These are phyloP conservation scores for Beauveria scarabaeidicola DNA, from an alignment of 2,329 filamentous ascomycete genomes.

Conservation along the genomic window DNA sequence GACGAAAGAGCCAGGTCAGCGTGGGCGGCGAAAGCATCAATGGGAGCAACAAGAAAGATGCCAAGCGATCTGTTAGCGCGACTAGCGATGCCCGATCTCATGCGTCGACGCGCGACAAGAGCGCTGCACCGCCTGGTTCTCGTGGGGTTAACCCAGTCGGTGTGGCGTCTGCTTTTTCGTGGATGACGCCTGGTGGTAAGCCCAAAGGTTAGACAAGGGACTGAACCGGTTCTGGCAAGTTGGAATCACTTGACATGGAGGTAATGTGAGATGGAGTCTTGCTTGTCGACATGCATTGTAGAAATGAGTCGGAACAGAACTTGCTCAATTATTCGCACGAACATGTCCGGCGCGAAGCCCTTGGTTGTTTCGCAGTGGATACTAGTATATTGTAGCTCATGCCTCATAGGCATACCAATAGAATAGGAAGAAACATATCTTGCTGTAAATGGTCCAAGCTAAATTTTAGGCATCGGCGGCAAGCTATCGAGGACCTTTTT, in stretches of 20 bases:
- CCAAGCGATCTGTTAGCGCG: slow-evolving; percentile 41
- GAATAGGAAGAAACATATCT: not conserved
- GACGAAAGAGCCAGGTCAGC: slow-evolving; percentile 44
- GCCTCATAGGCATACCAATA: not conserved
- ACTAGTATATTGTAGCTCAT: not conserved
- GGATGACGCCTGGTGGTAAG: slow-evolving; percentile 59
- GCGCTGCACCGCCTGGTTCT: slow-evolving; percentile 34
- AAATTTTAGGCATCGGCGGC: slow-evolving; percentile 49
- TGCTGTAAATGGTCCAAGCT: slow-evolving; percentile 5
- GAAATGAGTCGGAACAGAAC: not conserved
- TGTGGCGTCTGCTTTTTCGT: slow-evolving; percentile 87
- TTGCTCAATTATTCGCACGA: not conserved
- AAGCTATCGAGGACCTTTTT: slow-evolving; percentile 59
- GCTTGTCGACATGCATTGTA: not conserved
- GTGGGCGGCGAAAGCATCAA: slow-evolving; percentile 21
- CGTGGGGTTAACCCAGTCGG: slow-evolving; percentile 75
- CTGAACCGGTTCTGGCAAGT: not conserved
- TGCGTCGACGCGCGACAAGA: slow-evolving; percentile 26
- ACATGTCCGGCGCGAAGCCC: not conserved
- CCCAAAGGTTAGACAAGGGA: slow-evolving; percentile 25
- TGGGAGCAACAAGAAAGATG: slow-evolving; percentile 40
- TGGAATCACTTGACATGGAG: not conserved
- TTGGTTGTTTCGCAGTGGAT: not conserved
- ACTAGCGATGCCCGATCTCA: slow-evolving; percentile 27
- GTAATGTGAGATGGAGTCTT: not conserved